phyloP scores from a whole-genome alignment of 2,329 filamentous ascomycete genomes.

The Diplodia seriata region DNA sequence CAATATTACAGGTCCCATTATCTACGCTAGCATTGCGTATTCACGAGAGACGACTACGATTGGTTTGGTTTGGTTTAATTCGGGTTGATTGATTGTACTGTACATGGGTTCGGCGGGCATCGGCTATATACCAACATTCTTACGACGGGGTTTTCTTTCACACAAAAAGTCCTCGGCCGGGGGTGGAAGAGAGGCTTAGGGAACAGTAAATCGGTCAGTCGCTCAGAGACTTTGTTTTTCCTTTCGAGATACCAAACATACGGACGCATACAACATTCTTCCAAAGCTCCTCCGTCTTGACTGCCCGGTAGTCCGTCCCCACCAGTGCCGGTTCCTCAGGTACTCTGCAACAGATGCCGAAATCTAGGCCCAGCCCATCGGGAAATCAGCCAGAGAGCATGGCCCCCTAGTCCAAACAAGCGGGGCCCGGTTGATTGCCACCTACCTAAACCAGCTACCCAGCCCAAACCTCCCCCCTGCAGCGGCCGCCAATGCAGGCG shows the following conservation, averaged over 20 bases:
- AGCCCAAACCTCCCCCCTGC: not conserved
- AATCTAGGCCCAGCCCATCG: not conserved
- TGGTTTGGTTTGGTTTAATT: not conserved
- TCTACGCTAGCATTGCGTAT: not conserved
- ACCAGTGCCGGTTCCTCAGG: not conserved
- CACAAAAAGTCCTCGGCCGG: not conserved
- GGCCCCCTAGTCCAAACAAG: not conserved
- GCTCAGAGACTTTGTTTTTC: not conserved
- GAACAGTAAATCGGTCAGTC: not conserved
- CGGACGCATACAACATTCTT: not conserved
- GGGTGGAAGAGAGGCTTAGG: not conserved
- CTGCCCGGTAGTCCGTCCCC: not conserved
- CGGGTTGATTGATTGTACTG: not conserved
- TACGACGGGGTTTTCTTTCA: not conserved
- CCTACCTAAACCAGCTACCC: constrained; percentile 16
- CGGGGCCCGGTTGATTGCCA: not conserved
- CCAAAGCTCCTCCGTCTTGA: not conserved
- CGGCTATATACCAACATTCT: constrained; percentile 16
- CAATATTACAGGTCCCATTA: constrained; percentile 24
- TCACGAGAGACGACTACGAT: not conserved
- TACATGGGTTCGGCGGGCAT: constrained; percentile 3
- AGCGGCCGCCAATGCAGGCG: constrained; percentile 21
- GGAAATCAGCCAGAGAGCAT: not conserved
- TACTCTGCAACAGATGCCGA: constrained; percentile 3
- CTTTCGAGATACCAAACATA: constrained; percentile 7